Base-by-base conservation (phyloP, 2,329 filamentous ascomycete genomes). In the Microascus cirrosus region DNA sequence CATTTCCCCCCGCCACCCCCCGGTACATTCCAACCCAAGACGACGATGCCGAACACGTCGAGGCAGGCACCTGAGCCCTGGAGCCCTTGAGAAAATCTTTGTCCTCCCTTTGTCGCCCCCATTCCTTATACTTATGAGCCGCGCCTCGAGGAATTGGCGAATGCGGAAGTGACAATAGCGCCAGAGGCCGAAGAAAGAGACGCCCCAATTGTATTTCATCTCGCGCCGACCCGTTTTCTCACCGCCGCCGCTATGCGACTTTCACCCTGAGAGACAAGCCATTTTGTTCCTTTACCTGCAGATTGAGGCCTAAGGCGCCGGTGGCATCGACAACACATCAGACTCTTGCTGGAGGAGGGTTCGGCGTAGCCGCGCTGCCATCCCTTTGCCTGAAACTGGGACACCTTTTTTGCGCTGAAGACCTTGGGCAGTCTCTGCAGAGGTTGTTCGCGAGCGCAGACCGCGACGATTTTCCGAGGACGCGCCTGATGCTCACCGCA, bases 221-320 rank as follows among this genome's bases (percentile, higher is more conserved):
- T 24, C 32, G 12, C 35, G 11, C 42, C 20, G 18, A 50, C 20
- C 39, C 13, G 18, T 25, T 32, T 56, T 42, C 15, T 6, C 25
- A 34, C 35, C 20, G 54, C 28, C 42, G n/a, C 39, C 51, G 39
- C n/a, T 42, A 56, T 56, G 54, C n/a, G 54, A 56, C 34, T 25
- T 51, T 56, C n/a, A 56, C 34, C 54, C 48, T 24, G 18, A 22
- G 45, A 22, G 20, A 50, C 11, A 22, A 24, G 20, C 36, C 18
- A 50, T 20, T 3, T 50, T 24, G 11, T 50, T 11, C 32, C 20
- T 35, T 25, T 51, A 48, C 36, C 6, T 45, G 39, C 18, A n/a
- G 13, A 45, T 45, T 45, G 39, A 18, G 39, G 39, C 39, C 39
- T 7, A n/a, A 45, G 7, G 39, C 20, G 45, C 12, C 20, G 20